Evolutionary conservation across 2,329 filamentous ascomycete genomes (phyloP).

Genomic region (Penicillium glabrum): DNA sequence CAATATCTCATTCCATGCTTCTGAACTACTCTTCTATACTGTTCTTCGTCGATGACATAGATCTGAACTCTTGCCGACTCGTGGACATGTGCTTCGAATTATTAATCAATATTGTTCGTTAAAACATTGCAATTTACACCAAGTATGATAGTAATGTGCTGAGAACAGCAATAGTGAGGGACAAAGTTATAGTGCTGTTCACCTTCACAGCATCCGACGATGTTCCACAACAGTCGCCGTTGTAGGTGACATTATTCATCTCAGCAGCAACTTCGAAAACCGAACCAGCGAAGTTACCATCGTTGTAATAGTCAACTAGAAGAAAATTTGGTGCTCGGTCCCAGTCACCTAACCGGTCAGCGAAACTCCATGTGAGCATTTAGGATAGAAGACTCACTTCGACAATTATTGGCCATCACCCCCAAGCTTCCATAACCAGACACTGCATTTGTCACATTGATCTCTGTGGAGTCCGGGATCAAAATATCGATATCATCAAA

Average conservation of each 20-base stretch:
- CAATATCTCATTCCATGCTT: neutral
- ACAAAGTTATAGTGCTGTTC: neutral
- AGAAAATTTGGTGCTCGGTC: slow-evolving; percentile 1
- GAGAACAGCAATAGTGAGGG: neutral
- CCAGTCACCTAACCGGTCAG: neutral
- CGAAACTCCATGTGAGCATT: neutral
- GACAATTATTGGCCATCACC: slow-evolving; percentile 1
- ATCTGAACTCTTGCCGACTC: neutral
- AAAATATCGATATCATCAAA: neutral
- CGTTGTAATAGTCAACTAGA: neutral
- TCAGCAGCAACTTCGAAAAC: neutral
- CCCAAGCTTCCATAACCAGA: neutral
- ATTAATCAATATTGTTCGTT: neutral
- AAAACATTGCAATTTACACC: neutral
- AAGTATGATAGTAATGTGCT: neutral
- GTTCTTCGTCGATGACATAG: neutral
- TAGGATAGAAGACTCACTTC: neutral
- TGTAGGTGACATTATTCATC: slow-evolving; percentile 1
- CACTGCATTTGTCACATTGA: slow-evolving; percentile 1
- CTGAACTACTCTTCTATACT: neutral
- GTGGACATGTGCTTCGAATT: neutral
- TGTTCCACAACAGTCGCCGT: neutral
- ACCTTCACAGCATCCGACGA: neutral
- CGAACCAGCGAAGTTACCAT: neutral
- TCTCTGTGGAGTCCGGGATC: neutral